phyloP scores from a whole-genome alignment of 2,329 filamentous ascomycete species.

The Colletotrichum liaoningense region DNA sequence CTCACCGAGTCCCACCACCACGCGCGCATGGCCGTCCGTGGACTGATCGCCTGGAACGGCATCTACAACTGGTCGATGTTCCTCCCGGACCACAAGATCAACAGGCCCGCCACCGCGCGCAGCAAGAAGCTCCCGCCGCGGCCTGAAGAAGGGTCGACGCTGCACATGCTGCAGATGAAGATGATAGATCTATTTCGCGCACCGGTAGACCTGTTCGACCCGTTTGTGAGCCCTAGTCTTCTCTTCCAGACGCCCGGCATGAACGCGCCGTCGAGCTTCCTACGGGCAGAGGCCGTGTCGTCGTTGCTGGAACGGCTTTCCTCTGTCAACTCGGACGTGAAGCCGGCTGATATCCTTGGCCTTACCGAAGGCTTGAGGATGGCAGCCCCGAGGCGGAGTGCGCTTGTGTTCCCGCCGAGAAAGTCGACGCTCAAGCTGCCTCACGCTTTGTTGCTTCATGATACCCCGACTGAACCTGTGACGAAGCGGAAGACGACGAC shows the following conservation, averaged over 20 bases:
- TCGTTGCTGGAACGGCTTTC: conserved; percentile 39
- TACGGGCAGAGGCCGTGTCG: conserved; percentile 39
- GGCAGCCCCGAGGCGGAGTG: conserved; percentile 52
- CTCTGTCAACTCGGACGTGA: conserved; percentile 27
- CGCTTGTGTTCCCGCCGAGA: conserved; percentile 60
- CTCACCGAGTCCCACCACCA: conserved; percentile 64
- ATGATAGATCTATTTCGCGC: conserved; percentile 57
- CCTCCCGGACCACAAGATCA: conserved; percentile 62
- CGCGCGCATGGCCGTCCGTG: conserved; percentile 59
- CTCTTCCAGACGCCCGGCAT: conserved; percentile 68
- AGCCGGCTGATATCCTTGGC: conserved; percentile 26
- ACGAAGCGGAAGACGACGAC: conserved; percentile 21
- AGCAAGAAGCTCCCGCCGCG: conserved; percentile 34
- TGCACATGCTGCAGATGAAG: conserved; percentile 50
- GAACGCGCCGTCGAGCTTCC: conserved; percentile 57
- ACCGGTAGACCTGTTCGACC: conserved; percentile 66
- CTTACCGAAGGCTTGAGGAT: conserved; percentile 7
- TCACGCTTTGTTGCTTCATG: conserved; percentile 60
- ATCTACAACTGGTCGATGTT: conserved; percentile 75
- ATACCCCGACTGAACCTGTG: conserved; percentile 40
- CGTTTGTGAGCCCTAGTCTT: conserved; percentile 68
- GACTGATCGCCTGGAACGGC: conserved; percentile 68
- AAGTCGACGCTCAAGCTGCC: conserved; percentile 62
- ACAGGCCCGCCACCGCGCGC: conserved; percentile 40
- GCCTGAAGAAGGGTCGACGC: conserved; percentile 46